A percentile compares a stretch with the other conserved stretches of the same genome.
Evolutionary conservation across 176 grass and related monocot species (phyloP).

Genomic region (Puya raimondii): DNA sequence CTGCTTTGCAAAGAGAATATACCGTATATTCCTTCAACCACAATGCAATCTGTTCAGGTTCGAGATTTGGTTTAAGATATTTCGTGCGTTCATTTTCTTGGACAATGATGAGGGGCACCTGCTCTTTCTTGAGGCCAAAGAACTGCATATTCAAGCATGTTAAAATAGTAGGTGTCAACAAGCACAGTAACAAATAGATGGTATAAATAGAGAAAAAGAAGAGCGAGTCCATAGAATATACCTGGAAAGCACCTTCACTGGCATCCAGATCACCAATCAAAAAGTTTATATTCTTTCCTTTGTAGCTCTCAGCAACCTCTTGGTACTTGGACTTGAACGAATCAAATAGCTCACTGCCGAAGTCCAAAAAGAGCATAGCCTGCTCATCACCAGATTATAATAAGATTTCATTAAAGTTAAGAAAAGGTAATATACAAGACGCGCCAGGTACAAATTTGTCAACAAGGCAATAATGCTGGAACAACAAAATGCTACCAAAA

Average conservation of each 20-base stretch:
- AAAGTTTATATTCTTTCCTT: slow-evolving; percentile 15
- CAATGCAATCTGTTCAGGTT: slow-evolving; percentile 14
- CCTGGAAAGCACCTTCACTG: slow-evolving; percentile 12
- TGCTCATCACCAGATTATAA: not conserved
- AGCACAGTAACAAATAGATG: not conserved
- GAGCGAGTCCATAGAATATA: not conserved
- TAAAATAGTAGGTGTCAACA: not conserved
- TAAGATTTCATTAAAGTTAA: not conserved
- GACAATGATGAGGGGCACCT: slow-evolving; percentile 17
- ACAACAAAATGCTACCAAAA: not conserved
- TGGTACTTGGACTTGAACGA: slow-evolving; percentile 13
- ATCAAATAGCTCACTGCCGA: slow-evolving; percentile 1
- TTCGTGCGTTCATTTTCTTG: slow-evolving; percentile 15
- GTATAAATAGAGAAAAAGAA: not conserved
- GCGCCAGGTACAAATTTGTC: not conserved
- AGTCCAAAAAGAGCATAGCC: slow-evolving; percentile 18
- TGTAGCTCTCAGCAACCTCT: slow-evolving; percentile 17
- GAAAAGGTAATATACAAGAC: not conserved
- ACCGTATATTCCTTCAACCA: slow-evolving; percentile 12
- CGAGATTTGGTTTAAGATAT: slow-evolving; percentile 13
- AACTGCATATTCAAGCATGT: slow-evolving; percentile 2
- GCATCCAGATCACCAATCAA: slow-evolving; percentile 17
- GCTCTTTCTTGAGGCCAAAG: slow-evolving; percentile 11
- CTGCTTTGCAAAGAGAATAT: not conserved
- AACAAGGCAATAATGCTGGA: not conserved